phyloP scores from a whole-genome alignment of 2,329 filamentous ascomycete species.

The Diaporthe vexans region DNA sequence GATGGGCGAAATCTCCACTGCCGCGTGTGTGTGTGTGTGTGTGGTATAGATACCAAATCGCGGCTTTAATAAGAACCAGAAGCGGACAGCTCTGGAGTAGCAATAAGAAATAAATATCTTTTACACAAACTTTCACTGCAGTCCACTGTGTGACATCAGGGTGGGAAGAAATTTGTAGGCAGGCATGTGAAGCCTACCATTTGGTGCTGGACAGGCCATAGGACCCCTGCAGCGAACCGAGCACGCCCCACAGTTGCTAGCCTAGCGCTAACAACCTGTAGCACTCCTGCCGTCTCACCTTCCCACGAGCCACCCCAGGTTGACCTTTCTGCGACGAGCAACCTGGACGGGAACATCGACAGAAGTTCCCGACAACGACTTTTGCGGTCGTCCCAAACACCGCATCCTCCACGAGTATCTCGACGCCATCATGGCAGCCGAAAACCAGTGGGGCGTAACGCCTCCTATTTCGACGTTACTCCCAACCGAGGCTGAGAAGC shows the following conservation, averaged over 20 bases:
- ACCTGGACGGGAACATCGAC: conserved; percentile 10
- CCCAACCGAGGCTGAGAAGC: conserved; percentile 82
- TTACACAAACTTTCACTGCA: not conserved
- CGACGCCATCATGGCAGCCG: conserved; percentile 45
- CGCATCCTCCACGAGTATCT: conserved; percentile 12
- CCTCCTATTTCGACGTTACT: conserved; percentile 83
- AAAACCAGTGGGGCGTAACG: conserved; percentile 75
- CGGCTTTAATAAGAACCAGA: conserved; percentile 22
- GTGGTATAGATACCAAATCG: conserved; percentile 10
- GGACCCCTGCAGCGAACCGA: not conserved
- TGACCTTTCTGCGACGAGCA: not conserved
- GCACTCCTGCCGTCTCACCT: conserved; percentile 25
- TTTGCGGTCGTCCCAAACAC: conserved; percentile 13
- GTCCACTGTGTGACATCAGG: conserved; percentile 6
- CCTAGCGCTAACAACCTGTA: conserved; percentile 19
- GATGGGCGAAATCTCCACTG: conserved; percentile 11
- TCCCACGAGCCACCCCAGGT: not conserved
- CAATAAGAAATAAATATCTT: not conserved
- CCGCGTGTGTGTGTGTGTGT: not conserved
- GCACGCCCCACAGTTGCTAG: not conserved
- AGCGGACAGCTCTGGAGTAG: not conserved
- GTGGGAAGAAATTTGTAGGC: not conserved
- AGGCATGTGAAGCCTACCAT: not conserved
- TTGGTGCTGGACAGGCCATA: not conserved
- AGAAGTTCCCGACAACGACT: conserved; percentile 12